Conservation (phyloP, 805 yeast genomes). For the Hanseniaspora meyeri region DNA sequence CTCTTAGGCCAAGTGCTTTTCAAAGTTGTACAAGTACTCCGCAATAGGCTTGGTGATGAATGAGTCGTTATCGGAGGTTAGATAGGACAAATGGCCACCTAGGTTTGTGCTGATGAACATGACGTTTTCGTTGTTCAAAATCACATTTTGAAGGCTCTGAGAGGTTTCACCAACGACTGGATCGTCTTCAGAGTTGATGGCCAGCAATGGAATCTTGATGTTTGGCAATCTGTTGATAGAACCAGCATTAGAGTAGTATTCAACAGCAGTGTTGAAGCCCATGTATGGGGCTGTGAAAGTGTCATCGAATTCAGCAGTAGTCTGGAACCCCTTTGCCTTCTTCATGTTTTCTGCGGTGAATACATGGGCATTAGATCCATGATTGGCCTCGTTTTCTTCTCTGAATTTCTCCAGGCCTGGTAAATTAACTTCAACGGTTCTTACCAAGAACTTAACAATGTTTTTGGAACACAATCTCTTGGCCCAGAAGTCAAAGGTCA, state of each 20-base stretch:
- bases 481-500: constrained; percentile 32
- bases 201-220: constrained; percentile 49
- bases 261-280: constrained; percentile 50
- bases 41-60: constrained; percentile 38
- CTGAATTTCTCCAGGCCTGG: constrained; percentile 26
- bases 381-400: constrained; percentile 8
- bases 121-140: constrained; percentile 44
- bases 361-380: constrained; percentile 18
- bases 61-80: constrained; percentile 33
- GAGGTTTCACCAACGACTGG: constrained; percentile 46
- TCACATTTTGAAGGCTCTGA: constrained; percentile 37
- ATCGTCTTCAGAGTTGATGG: constrained; percentile 54
- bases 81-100: constrained; percentile 60
- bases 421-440: constrained; percentile 36
- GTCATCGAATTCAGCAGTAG: constrained; percentile 48
- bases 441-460: constrained; percentile 32
- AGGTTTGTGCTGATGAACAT: constrained; percentile 45
- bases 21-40: constrained; percentile 32
- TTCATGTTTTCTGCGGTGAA: constrained; percentile 28
- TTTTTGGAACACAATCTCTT: constrained; percentile 32
- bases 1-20: constrained; percentile 21
- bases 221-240: constrained; percentile 45
- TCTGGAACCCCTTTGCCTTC: constrained; percentile 30
- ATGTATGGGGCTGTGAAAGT: constrained; percentile 47
- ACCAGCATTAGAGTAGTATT: constrained; percentile 55